Base-by-base conservation (phyloP, 208 protist genomes). In the Sergeia podlipaevii region DNA sequence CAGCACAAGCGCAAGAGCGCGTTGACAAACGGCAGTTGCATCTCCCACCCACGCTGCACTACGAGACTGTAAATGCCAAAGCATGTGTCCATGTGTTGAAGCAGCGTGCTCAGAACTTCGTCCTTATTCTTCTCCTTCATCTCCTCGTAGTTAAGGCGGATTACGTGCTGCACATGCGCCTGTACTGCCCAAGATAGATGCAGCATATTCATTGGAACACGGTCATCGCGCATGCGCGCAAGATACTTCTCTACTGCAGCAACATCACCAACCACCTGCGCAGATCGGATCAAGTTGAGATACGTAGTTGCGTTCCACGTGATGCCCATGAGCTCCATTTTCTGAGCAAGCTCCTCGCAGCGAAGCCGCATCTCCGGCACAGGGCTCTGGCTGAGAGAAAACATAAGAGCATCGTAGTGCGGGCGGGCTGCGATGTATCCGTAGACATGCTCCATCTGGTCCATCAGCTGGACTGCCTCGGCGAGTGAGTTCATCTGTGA, bases 381-480 rank as follows among this genome's bases (percentile, higher is more conserved):
- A 23, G 67, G 61, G 45, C 83, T 91, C 37, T 86, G 79, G 44
- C 89, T 86, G 24, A 95, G 61, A 26, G 82, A 71, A 45, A 71
- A 84, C 80, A 96, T 90, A 44, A 96, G 75, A 2, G 76, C 74
- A 51, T 91, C 76, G 66, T 96, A 96, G 44, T 91, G 85, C 15
- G 81, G 79, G 27, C 89, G 79, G 6, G 80, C 67, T 17, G 89
- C 79, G 48, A 96, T 93, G 70, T 81, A 93, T 38, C 85, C 85
- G 51, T 91, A 86, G 5, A 91, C 85, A 59, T 91, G 84, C 45
- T 96, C 82, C 89, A 96, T 96, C 58, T 96, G 89, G 42, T 96
- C 89, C 53, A 96, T 93, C 0, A 96, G 61, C 65, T 96, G 85
- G 44, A 96, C 73, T 13, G 85, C 70, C 49, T 93, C 80, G 7